phyloP scores from a whole-genome alignment of 2,329 filamentous ascomycete species.

The Pezicula carpinea region DNA sequence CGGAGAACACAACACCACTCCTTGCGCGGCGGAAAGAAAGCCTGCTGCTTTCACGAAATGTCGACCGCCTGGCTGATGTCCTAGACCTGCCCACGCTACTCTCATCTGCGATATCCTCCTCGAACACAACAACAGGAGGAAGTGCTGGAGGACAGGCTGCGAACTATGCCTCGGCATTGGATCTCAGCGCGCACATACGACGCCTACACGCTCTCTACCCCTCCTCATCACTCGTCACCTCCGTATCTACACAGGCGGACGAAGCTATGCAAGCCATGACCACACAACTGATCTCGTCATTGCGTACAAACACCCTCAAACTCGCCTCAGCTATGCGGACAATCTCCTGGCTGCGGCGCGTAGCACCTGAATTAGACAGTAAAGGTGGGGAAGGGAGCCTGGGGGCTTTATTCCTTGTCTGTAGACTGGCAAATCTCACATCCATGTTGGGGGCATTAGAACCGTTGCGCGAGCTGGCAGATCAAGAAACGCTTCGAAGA shows the following conservation, averaged over 20 bases:
- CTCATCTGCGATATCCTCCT: slow-evolving; percentile 67
- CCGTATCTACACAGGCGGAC: slow-evolving; percentile 74
- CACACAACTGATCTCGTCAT: slow-evolving; percentile 70
- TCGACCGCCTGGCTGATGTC: slow-evolving; percentile 84
- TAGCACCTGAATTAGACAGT: slow-evolving; percentile 72
- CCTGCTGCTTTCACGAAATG: slow-evolving; percentile 77
- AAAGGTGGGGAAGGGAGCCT: slow-evolving; percentile 58
- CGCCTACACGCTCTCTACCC: slow-evolving; percentile 80
- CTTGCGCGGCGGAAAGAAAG: slow-evolving; percentile 73
- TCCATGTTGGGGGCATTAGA: slow-evolving; percentile 77
- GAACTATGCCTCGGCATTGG: slow-evolving; percentile 84
- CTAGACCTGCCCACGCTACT: slow-evolving; percentile 85
- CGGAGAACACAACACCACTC: slow-evolving; percentile 57
- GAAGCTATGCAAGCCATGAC: slow-evolving; percentile 86
- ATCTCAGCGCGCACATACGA: slow-evolving; percentile 90
- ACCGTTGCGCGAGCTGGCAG: slow-evolving; percentile 81
- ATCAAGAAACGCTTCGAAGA: slow-evolving; percentile 66
- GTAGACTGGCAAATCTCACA: slow-evolving; percentile 74
- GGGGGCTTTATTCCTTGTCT: slow-evolving; percentile 82
- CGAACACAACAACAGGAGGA: slow-evolving; percentile 28
- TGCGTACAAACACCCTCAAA: slow-evolving; percentile 77
- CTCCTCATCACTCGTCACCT: slow-evolving; percentile 67
- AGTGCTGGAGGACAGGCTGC: slow-evolving; percentile 39
- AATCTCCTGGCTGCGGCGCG: slow-evolving; percentile 82
- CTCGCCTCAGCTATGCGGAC: slow-evolving; percentile 87